Evolutionary conservation across 73 alveolate genomes (phyloP), one percentile per base, ranked within the genome.

Genomic region (Blepharisma stoltei): DNA sequence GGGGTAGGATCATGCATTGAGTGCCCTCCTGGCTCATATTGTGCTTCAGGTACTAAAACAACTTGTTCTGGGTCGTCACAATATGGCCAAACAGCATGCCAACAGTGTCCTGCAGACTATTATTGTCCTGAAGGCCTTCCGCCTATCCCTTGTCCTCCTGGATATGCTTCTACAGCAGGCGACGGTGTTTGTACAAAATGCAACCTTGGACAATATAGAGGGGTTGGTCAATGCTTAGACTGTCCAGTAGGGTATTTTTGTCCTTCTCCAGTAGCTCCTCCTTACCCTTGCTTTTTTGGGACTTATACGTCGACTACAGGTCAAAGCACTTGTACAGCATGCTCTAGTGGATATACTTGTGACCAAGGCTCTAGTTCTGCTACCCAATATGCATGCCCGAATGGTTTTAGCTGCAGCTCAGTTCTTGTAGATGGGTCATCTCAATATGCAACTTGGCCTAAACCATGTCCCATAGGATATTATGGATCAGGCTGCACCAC

Each of bases 161-260:
- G 90, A 50, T 44, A 70, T 32, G 77, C 78, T 67, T 78, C 87
- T 11, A 88, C 53, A 23, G 70, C 50, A 6, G 78, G 71, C 32
- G 55, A 60, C 5, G 76, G 80, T 54, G 20, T 66, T 68, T 83
- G 92, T 60, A 20, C 69, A 41, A 50, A 20, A 6, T 88, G 95
- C 78, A 55, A 78, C 43, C 75, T 47, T 41, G 93, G 93, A 25
- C 66, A 75, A n/a, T 90, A 80, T 60, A 14, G 23, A 60, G 49
- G 23, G 2, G 49, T 83, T 80, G 92, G 67, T 81, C 86, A 14
- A 14, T 18, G 54, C 27, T 38, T 47, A 7, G 83, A 55, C 53
- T 78, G 93, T 65, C 92, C 91, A 6, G 84, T 84, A 6, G 97
- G 97, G 14, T 88, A 65, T 76, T 50, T 79, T 60, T 87, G 94